phyloP scores from a whole-genome alignment of 306 rosid species.

The Quercus agrifolia region DNA sequence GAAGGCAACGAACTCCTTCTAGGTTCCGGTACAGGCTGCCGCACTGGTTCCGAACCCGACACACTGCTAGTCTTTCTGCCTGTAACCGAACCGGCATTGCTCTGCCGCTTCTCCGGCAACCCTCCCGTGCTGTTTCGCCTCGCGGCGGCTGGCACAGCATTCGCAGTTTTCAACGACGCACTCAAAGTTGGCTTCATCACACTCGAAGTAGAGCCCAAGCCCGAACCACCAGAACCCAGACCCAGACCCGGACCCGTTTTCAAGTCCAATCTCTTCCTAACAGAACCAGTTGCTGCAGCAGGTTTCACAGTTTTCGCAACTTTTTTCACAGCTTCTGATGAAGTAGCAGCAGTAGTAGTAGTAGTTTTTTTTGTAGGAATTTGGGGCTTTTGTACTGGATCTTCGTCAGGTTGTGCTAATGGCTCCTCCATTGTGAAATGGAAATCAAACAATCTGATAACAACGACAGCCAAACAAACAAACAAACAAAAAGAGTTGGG shows the following conservation, averaged over 20 bases:
- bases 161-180: constrained; percentile 39
- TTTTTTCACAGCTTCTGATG: constrained; percentile 31
- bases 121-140: constrained; percentile 82
- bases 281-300: constrained; percentile 20
- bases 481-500: background rate
- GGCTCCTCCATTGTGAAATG: constrained; percentile 57
- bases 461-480: constrained; percentile 4
- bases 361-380: constrained; percentile 15
- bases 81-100: constrained; percentile 21
- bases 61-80: constrained; percentile 24
- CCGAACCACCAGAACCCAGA: too few species aligned
- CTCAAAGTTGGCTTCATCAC: constrained; percentile 40
- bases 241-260: constrained; percentile 25
- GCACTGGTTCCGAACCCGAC: constrained; percentile 33
- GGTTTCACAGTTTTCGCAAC: constrained; percentile 36
- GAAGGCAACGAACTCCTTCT: constrained; percentile 61
- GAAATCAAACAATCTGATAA: constrained; percentile 11
- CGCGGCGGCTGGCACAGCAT: constrained; percentile 39
- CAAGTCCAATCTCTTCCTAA: constrained; percentile 46
- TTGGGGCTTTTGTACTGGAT: constrained; percentile 30
- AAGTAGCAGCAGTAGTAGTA: background rate
- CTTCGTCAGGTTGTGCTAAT: constrained; percentile 37
- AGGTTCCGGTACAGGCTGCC: constrained; percentile 74
- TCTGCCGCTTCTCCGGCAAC: constrained; percentile 46
- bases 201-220: constrained; percentile 17